Base-by-base conservation (phyloP, 2,329 filamentous ascomycete species). In the Lasiodiplodia sp. region DNA sequence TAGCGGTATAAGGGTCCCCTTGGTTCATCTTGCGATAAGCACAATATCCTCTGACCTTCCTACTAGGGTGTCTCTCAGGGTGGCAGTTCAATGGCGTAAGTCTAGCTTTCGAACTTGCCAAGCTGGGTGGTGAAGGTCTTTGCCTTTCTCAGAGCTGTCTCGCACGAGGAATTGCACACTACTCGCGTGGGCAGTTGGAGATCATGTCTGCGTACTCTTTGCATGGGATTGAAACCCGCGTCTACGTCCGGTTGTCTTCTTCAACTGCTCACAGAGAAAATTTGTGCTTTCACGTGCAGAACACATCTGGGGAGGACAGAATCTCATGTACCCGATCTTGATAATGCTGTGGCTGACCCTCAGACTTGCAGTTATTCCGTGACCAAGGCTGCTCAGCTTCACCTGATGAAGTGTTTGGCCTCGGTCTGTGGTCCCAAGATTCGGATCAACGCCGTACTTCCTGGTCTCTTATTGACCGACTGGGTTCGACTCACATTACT, bases 391-490 rank as follows among this genome's bases (percentile, higher is more conserved):
- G 67, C 67, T 21, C 67, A 85, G 66, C 73, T 90, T 69, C 88
- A 90, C 76, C 75, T 90, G 67, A 88, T 89, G 83, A 87, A 87
- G 72, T 87, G 87, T 70, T 78, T 90, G 38, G 88, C 88, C 6
- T 78, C 82, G 68, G 86, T 84, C 11, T 86, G 88, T 72, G 87
- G 87, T 0, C 77, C 81, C 2, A 89, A 89, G 74, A 79, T 88
- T 28, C 80, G 88, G 52, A 80, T 88, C 52, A 90, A 90, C 77
- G 86, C 87, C 38, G 84, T 90, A 1, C 77, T 87, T 57, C 88
- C 88, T 0, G 88, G 87, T 2, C 78, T 90, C 68, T 75, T 90
- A 70, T 79, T 88, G 73, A 90, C 88, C 7, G 90, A 92, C 76
- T 92, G 90, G 90, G 86, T 85, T 72, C 72, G 76, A 75, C 44